A percentile compares a stretch with the other conserved stretches of the same genome.
Conservation (phyloP, 495 filamentous ascomycete genomes). For the Lasiosphaeria miniovina region DNA sequence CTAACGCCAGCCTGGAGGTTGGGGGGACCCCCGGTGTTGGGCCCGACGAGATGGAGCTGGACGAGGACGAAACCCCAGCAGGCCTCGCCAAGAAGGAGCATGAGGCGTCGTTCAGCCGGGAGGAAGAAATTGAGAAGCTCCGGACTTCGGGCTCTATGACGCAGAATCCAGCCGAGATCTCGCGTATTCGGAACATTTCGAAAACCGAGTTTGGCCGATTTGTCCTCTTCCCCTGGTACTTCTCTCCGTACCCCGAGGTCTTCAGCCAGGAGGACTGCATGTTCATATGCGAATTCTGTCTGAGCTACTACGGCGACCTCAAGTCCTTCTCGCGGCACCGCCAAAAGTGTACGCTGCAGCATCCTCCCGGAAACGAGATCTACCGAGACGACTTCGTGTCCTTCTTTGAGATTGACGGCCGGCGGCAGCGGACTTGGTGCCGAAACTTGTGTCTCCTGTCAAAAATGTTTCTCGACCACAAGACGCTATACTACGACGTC, state of each 20-base stretch:
- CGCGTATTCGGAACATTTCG: conserved; percentile 89
- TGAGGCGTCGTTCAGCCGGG: conserved; percentile 61
- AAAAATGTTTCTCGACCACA: conserved; percentile 97
- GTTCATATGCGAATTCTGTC: conserved; percentile 97
- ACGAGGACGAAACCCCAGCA: conserved; percentile 42
- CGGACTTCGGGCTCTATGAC: conserved; percentile 96
- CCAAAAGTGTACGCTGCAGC: conserved; percentile 82
- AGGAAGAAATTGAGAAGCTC: conserved; percentile 94
- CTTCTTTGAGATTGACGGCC: conserved; percentile 96
- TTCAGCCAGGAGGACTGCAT: conserved; percentile 84
- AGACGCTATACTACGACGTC: conserved; percentile 99
- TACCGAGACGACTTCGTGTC: conserved; percentile 92
- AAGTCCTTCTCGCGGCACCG: conserved; percentile 82
- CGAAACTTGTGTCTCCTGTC: conserved; percentile 90
- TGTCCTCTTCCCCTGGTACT: conserved; percentile 97
- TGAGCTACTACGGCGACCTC: conserved; percentile 79
- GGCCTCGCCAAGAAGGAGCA: conserved; percentile 41
- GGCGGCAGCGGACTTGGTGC: conserved; percentile 94
- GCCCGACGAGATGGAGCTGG: conserved; percentile 47
- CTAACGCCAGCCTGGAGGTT: conserved; percentile 29
- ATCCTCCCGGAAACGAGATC: conserved; percentile 96
- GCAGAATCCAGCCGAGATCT: conserved; percentile 95
- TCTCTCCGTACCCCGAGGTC: conserved; percentile 88
- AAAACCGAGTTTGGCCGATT: conserved; percentile 89
- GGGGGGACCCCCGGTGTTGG: conserved; percentile 35